Base-by-base conservation (phyloP, 768 basidiomycete species). In the Russula sp. region DNA sequence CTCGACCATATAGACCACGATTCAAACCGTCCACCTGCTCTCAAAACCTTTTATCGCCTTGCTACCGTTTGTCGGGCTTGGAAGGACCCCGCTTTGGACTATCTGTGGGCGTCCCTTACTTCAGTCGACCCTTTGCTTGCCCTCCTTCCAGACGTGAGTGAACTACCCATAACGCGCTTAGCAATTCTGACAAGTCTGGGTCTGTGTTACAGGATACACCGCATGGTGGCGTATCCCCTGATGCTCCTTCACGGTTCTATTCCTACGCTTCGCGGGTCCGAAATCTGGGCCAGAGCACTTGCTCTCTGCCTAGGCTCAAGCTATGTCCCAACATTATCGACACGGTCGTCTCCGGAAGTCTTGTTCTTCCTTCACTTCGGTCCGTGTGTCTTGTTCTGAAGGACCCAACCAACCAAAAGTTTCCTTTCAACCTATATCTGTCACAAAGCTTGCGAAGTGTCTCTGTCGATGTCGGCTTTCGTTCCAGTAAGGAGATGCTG, bases 11-110 rank as follows among this genome's bases (percentile, higher is more conserved):
- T 68, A 58, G 59, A 68, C 48, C 51, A 22, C 51, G 59, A 63
- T 34, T 31, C 48, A 2, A 60, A 58, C 34, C 62, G 53, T 47
- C 34, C 35, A 18, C 58, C 55, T 34, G 58, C 50, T 16, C 45
- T 48, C 57, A 67, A 50, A 27, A 47, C 59, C 16, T 68, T 68
- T 51, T 67, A 57, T n/a, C 62, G 27, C 27, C 56, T 67, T 48
- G 65, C 67, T 37, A 61, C 53, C 4, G 67, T 68, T 11, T 68
- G 67, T 50, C 66, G 59, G 2, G 67, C 67, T 11, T 68, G 67
- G 67, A 68, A 61, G 48, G 67, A 68, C 22, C 65, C 67, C 6
- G 58, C 65, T 42, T 58, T 68, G 32, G 67, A 68, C 37, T 68
- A 63, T 40, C 55, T 63, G 16, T 68, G 67, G 67, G 55, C 45